Conservation (phyloP, 495 filamentous ascomycete genomes). For the Letharia lupina region DNA sequence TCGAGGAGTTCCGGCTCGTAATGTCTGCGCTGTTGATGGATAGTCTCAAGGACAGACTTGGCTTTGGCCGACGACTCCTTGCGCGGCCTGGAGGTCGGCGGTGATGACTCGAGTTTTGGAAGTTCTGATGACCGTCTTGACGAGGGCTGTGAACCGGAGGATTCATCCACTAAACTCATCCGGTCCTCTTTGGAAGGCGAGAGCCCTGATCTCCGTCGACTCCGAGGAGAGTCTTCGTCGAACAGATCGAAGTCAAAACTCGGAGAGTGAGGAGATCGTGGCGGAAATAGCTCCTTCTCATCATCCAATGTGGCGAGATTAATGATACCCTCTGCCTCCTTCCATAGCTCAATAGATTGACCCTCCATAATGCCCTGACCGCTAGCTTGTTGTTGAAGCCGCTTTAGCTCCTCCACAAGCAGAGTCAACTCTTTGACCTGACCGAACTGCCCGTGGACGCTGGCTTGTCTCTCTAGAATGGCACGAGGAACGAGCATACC, state of each 20-base stretch:
- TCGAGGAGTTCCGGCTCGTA: conserved; percentile 41
- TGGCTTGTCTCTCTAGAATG: conserved; percentile 78
- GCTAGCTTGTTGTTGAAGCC: conserved; percentile 53
- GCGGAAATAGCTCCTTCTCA: conserved; percentile 43
- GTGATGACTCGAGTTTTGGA: conserved; percentile 19
- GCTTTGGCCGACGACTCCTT: conserved; percentile 55
- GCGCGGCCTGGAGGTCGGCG: conserved; percentile 25
- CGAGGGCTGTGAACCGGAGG: conserved; percentile 8
- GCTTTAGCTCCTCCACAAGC: conserved; percentile 72
- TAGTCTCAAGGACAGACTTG: conserved; percentile 71
- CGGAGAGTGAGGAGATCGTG: conserved; percentile 44
- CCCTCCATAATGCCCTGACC: conserved; percentile 58
- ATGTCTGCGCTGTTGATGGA: conserved; percentile 58
- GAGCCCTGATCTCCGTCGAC: conserved; percentile 18
- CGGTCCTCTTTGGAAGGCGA: conserved; percentile 19
- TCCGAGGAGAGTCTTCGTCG: conserved; percentile 46
- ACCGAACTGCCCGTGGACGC: conserved; percentile 75
- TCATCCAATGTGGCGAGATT: conserved; percentile 77
- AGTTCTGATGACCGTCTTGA: conserved; percentile 15
- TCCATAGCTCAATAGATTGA: conserved; percentile 58
- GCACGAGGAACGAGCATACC: conserved; percentile 71
- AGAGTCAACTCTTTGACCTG: conserved; percentile 79
- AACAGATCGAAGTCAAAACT: conserved; percentile 51
- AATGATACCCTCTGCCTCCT: conserved; percentile 82
- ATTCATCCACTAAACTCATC: conserved; percentile 10